A percentile compares a stretch with the other conserved stretches of the same genome.
Conservation (phyloP, 1,139 yeast species). For the Taphrina pruni region DNA sequence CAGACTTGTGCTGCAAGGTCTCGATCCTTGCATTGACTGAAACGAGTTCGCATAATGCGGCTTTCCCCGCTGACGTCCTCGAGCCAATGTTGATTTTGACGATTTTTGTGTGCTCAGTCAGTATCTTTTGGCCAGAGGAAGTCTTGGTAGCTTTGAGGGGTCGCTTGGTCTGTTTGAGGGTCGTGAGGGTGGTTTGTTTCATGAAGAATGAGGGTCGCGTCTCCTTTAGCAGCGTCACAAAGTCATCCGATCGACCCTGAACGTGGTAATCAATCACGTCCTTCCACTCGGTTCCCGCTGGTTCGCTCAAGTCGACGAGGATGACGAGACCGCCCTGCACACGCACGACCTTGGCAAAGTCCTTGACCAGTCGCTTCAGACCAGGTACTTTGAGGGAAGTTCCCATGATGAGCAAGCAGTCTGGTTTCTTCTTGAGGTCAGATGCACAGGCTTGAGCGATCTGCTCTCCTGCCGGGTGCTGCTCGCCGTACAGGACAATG, state of each 20-base stretch:
- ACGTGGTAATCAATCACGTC: slow-evolving; percentile 72
- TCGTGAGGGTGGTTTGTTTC: slow-evolving; percentile 55
- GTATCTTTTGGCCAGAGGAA: background rate
- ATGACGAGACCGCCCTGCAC: slow-evolving; percentile 65
- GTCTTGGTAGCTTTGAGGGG: slow-evolving; percentile 48
- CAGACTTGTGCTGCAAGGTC: background rate
- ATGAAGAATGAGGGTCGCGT: slow-evolving; percentile 66
- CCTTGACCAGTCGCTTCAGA: slow-evolving; percentile 68
- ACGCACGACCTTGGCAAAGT: slow-evolving; percentile 64
- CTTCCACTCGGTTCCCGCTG: slow-evolving; percentile 60
- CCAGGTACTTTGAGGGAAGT: slow-evolving; percentile 79
- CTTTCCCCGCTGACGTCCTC: background rate
- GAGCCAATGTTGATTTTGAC: background rate
- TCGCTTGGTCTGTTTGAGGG: slow-evolving; percentile 1
- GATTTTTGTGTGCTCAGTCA: background rate
- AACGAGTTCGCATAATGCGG: background rate
- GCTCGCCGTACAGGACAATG: slow-evolving; percentile 77
- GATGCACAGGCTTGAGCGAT: slow-evolving; percentile 65
- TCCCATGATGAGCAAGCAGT: slow-evolving; percentile 71
- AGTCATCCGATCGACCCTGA: slow-evolving; percentile 78
- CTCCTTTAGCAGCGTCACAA: slow-evolving; percentile 63
- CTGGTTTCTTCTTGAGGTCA: slow-evolving; percentile 65
- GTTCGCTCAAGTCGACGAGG: slow-evolving; percentile 63
- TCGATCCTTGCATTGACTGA: background rate
- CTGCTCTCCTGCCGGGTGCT: slow-evolving; percentile 73